Evolutionary conservation across 768 basidiomycete genomes (phyloP).

Genomic region (Serendipita vermifera): DNA sequence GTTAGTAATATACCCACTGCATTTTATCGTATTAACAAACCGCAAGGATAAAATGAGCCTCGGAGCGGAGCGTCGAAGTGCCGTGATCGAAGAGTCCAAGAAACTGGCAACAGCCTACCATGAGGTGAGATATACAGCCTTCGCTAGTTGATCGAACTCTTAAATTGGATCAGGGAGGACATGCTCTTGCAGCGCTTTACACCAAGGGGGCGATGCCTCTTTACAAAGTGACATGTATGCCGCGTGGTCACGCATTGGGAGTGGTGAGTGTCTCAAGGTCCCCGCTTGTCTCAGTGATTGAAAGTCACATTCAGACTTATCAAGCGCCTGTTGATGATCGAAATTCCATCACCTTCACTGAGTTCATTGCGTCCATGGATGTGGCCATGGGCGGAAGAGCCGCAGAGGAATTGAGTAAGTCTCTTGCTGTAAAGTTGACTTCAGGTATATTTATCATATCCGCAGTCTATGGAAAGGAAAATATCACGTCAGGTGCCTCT

Average conservation of each 20-base stretch:
- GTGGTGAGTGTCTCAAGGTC: slow-evolving; percentile 38
- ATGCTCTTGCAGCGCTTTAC: slow-evolving; percentile 87
- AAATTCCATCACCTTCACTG: slow-evolving; percentile 52
- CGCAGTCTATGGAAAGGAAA: slow-evolving; percentile 73
- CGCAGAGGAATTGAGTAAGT: slow-evolving; percentile 78
- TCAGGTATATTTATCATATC: slow-evolving; percentile 17
- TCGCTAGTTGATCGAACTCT: slow-evolving; percentile 16
- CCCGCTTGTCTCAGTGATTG: neutral
- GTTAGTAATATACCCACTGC: slow-evolving; percentile 26
- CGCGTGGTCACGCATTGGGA: slow-evolving; percentile 87
- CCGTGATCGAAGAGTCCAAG: slow-evolving; percentile 73
- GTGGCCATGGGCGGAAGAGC: slow-evolving; percentile 90
- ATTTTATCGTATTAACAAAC: neutral
- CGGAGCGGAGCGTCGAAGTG: slow-evolving; percentile 89
- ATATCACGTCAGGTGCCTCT: slow-evolving; percentile 83
- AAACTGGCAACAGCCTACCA: slow-evolving; percentile 92
- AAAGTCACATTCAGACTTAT: slow-evolving; percentile 37
- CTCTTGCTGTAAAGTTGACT: neutral
- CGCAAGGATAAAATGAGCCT: slow-evolving; percentile 84
- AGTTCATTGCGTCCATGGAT: slow-evolving; percentile 75
- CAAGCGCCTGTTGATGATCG: slow-evolving; percentile 68
- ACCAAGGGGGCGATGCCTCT: slow-evolving; percentile 93
- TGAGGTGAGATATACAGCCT: slow-evolving; percentile 43
- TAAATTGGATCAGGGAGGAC: slow-evolving; percentile 51
- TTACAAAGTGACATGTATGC: slow-evolving; percentile 96